phyloP scores from a whole-genome alignment of 345 rosid genomes.

The Murraya paniculata region DNA sequence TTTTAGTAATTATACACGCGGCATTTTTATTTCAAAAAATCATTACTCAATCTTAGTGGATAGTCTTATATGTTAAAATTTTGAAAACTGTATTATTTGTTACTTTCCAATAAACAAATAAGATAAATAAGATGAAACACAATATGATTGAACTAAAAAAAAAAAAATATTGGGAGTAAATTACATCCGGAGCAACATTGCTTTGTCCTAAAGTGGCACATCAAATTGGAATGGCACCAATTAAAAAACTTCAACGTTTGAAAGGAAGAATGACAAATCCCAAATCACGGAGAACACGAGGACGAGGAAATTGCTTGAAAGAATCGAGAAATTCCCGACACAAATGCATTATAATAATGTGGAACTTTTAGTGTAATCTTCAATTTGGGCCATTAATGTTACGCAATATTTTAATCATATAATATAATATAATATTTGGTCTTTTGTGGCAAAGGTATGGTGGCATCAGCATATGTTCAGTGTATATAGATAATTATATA shows the following conservation, averaged over 20 bases:
- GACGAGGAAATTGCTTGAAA: not conserved
- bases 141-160: not conserved
- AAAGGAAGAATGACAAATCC: no score
- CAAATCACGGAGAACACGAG: conserved; percentile 2
- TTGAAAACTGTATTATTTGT: no score
- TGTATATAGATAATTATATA: not conserved
- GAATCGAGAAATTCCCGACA: conserved; percentile 11
- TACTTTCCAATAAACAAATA: no score
- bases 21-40: no score
- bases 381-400: not conserved
- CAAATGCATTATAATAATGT: not conserved
- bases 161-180: no score
- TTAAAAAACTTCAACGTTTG: not conserved
- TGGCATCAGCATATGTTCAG: conserved; percentile 17
- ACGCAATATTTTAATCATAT: no score
- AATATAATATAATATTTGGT: not conserved
- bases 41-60: no score
- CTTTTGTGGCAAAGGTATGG: not conserved
- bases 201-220: not conserved
- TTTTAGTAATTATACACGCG: no score
- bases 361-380: not conserved
- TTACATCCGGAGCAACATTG: no score
- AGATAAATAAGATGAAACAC: no score
- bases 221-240: not conserved
- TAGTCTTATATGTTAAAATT: no score